Base-by-base conservation (phyloP, 108 stramenopile species). In the Skeletonema potamos region DNA sequence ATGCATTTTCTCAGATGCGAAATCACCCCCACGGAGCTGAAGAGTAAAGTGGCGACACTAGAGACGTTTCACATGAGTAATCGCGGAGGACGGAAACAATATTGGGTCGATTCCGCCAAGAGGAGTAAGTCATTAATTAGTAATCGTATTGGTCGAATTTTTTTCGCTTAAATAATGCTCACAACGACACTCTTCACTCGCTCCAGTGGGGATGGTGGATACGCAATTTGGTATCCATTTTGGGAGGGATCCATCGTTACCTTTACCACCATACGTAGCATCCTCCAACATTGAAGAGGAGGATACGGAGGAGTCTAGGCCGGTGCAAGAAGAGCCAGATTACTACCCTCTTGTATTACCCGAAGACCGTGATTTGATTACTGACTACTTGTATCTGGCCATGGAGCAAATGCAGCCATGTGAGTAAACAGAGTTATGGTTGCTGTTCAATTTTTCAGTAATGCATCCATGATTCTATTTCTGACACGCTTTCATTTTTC, bases 401-500 rank as follows among this genome's bases (percentile, higher is more conserved):
- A 60, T 95, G 57, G 89, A 95, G 64, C 93, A 95, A 68, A 95
- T 95, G 93, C 75, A 84, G 32, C 89, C 90, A 8, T 90, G 89
- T 54, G 3, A 41, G 39, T n/a, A 83, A 73, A 24, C 70, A 86
- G 26, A 77, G 82, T 20, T 86, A 85, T 26, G 86, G 83, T 37
- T 87, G 84, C 48, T 89, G n/a, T n/a, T n/a, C n/a, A n/a, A n/a
- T n/a, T n/a, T n/a, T n/a, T n/a, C n/a, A n/a, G n/a, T n/a, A n/a
- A n/a, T n/a, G n/a, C n/a, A n/a, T n/a, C n/a, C n/a, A n/a, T n/a
- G n/a, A n/a, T n/a, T 84, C 84, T 15, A n/a, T 4, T 3, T 11
- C 10, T 41, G 39, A 41, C 39, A 41, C 3, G 3, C 10, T 41
- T 12, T 37, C 12, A 37, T 41, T 41, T 15, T 41, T 12, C n/a